Percentiles rank a stretch among this genome's conserved stretches.
These are phyloP conservation scores for Metschnikowia dekortorum DNA, from an alignment of 805 yeast genomes.

Conservation along the genomic window DNA sequence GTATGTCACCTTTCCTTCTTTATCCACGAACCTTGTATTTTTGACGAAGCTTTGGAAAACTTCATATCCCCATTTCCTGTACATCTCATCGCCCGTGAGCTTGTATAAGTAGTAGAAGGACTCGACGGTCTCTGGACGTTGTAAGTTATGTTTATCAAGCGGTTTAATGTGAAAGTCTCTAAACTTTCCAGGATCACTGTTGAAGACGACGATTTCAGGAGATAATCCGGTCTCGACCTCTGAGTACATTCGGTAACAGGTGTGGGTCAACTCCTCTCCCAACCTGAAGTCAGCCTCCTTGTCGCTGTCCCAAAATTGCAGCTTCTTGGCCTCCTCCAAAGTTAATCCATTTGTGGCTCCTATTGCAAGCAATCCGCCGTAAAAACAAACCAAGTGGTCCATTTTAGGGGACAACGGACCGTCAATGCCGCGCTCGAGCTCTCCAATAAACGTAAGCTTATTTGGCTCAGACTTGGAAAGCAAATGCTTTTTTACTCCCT, in stretches of 20 bases:
- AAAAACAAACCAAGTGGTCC: conserved; percentile 92
- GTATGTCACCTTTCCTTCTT: conserved; percentile 46
- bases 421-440: conserved; percentile 63
- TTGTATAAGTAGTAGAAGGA: conserved; percentile 76
- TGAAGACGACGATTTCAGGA: conserved; percentile 87
- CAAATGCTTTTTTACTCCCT: conserved; percentile 70
- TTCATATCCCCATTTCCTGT: conserved; percentile 87
- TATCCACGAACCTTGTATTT: conserved; percentile 46
- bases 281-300: conserved; percentile 61
- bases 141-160: conserved; percentile 76
- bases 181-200: conserved; percentile 41
- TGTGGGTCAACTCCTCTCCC: conserved; percentile 69
- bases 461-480: conserved; percentile 58
- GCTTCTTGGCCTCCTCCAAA: conserved; percentile 49
- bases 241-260: conserved; percentile 83
- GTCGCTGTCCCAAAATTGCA: conserved; percentile 52
- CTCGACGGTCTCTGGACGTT: conserved; percentile 93
- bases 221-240: conserved; percentile 71
- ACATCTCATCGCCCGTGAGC: conserved; percentile 73
- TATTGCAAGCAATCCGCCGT: conserved; percentile 82
- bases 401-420: conserved; percentile 64
- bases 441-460: conserved; percentile 69
- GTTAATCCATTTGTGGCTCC: conserved; percentile 82
- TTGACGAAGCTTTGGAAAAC: conserved; percentile 68
- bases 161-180: conserved; percentile 67